Evolutionary conservation across 768 basidiomycete species (phyloP).

Genomic region (Mycena galopus): DNA sequence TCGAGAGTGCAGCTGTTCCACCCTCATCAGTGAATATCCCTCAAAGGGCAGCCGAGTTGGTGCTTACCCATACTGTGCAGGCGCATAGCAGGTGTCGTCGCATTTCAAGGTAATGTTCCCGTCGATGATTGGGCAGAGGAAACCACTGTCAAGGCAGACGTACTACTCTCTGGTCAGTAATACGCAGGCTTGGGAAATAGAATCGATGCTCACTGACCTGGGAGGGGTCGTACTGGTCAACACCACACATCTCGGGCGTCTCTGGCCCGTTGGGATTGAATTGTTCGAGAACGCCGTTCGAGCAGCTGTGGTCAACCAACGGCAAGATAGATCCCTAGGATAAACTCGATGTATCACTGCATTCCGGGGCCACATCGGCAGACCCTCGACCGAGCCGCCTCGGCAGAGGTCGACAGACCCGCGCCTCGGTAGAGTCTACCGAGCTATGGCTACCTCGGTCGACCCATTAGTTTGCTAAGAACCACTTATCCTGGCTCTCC

Average conservation of each 20-base stretch:
- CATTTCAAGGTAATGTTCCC: not conserved
- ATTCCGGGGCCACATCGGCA: too few species aligned
- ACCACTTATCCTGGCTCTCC: too few species aligned
- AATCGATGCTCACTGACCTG: not conserved
- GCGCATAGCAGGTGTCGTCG: not conserved
- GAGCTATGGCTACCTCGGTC: too few species aligned
- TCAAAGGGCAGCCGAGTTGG: not conserved
- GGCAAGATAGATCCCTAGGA: too few species aligned
- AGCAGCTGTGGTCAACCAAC: not conserved
- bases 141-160: not conserved
- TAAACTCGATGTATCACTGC: too few species aligned
- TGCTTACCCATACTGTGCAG: slow-evolving; percentile 1
- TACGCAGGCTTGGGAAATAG: not conserved
- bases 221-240: not conserved
- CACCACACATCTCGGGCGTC: not conserved
- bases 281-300: not conserved
- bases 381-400: too few species aligned
- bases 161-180: not conserved
- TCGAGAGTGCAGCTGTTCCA: not conserved
- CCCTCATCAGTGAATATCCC: not conserved
- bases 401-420: too few species aligned
- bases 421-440: too few species aligned
- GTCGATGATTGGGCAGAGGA: slow-evolving; percentile 14
- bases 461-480: too few species aligned
- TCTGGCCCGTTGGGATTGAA: not conserved